These are phyloP conservation scores for Microsporum audouinii DNA, from an alignment of 2,329 filamentous ascomycete genomes.

Conservation along the genomic window DNA sequence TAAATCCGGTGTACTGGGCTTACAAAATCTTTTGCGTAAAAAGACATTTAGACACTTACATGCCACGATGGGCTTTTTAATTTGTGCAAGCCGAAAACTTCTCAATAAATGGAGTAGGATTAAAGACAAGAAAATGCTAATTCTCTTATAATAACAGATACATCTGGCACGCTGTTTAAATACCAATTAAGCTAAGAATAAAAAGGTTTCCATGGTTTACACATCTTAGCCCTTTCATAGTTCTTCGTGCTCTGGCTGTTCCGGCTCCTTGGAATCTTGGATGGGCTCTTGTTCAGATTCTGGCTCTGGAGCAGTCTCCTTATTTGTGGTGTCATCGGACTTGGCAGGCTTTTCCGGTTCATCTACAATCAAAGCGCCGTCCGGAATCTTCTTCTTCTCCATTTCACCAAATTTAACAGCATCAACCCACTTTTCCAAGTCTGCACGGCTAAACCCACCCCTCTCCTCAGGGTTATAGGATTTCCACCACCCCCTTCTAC, in stretches of 20 bases:
- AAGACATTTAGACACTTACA: no score
- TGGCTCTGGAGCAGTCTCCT: conserved; percentile 24
- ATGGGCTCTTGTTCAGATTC: not conserved
- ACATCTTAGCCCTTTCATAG: conserved; percentile 14
- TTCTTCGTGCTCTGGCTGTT: conserved; percentile 35
- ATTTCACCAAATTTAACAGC: conserved; percentile 83
- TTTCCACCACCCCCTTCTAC: conserved; percentile 76
- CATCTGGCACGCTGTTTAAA: not conserved
- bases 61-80: not conserved
- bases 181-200: not conserved
- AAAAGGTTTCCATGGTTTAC: not conserved
- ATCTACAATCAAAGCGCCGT: conserved; percentile 42
- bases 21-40: not conserved
- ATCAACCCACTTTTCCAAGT: conserved; percentile 78
- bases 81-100: not conserved
- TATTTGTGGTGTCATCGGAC: conserved; percentile 30
- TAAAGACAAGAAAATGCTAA: not conserved
- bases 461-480: conserved; percentile 48
- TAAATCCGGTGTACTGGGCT: not conserved
- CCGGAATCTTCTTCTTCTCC: conserved; percentile 61
- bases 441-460: conserved; percentile 43
- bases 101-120: not conserved
- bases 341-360: conserved; percentile 19
- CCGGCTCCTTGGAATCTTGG: not conserved
- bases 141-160: not conserved